Base-by-base conservation (phyloP, 1,139 yeast genomes). In the Arxiozyma telluris region DNA sequence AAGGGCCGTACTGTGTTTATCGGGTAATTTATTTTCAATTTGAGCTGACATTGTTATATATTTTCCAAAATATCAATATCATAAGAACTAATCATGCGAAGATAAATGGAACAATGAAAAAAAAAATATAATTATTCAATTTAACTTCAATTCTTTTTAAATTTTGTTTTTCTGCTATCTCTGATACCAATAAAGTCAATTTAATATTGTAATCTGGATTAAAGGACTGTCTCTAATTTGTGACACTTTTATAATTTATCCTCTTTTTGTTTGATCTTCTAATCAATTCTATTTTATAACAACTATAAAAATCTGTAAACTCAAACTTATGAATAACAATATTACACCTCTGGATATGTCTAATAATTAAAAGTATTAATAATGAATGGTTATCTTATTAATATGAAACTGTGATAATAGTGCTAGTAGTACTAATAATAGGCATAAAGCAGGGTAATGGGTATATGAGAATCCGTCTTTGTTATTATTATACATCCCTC, bases 1-100 rank as follows among this genome's bases (percentile, higher is more conserved):
- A 50, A 61, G 52, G 38, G 22, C 38, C 11, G 44, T 22, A 34
- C 25, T 22, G 12, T 41, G 17, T 46, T 27, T 21, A 21, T 22
- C 42, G 15, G 49, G 22, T 38, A 38, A 15, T 22, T 46, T 46
- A 46, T 46, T 41, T 27, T 46, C 22, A 4, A 46, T 46, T 22
- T 34, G 49, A 38, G 34, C 42, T 22, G 49, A 46, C 49, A 46
- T 45, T 15, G n/a, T 12, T 34, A 34, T 34, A 34, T 4, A 34
- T 34, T 34, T 34, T 8, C n/a, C n/a, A 34, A 34, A 34, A 34
- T 34, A 34, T 34, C 6, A 34, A 6, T 15, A 34, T 4, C 17
- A 34, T 34, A 15, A 2, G 12, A 34, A 34, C 39, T 15, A 34
- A 34, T 34, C n/a, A 34, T 15, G 39, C n/a, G 6, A 34, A 3